A percentile compares a stretch with the other conserved stretches of the same genome.
Conservation (phyloP, 1,139 yeast genomes). For the Scheffersomyces parashehatae region DNA sequence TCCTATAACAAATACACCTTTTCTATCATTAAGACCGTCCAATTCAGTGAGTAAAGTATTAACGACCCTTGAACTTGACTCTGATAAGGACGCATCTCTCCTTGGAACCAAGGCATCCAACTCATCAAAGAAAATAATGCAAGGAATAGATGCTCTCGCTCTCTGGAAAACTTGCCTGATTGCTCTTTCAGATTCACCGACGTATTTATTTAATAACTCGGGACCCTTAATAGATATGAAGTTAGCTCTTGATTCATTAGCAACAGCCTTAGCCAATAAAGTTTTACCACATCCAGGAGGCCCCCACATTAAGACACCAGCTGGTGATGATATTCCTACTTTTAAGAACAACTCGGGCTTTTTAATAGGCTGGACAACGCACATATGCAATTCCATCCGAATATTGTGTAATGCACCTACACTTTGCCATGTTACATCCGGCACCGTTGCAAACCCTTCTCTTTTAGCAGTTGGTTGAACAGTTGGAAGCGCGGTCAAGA, state of each 20-base stretch:
- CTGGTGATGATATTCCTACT: slow-evolving; percentile 95
- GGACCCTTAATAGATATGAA: slow-evolving; percentile 96
- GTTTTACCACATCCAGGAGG: slow-evolving; percentile 99
- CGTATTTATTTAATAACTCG: slow-evolving; percentile 88
- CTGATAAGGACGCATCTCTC: slow-evolving; percentile 84
- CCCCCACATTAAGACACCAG: slow-evolving; percentile 98
- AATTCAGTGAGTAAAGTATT: slow-evolving; percentile 90
- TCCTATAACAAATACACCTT: slow-evolving; percentile 92
- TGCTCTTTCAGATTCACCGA: slow-evolving; percentile 95
- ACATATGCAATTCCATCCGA: slow-evolving; percentile 91
- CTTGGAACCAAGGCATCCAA: slow-evolving; percentile 94
- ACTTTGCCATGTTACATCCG: slow-evolving; percentile 94
- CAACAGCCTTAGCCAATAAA: slow-evolving; percentile 92
- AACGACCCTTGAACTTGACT: slow-evolving; percentile 91
- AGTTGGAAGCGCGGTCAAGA: slow-evolving; percentile 80
- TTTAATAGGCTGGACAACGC: slow-evolving; percentile 94
- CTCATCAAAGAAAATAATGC: slow-evolving; percentile 95
- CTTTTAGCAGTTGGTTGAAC: slow-evolving; percentile 97
- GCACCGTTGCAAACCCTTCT: slow-evolving; percentile 98
- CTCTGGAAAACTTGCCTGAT: slow-evolving; percentile 92
- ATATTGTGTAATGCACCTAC: slow-evolving; percentile 86
- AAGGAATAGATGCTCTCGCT: slow-evolving; percentile 93
- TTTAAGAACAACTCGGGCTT: slow-evolving; percentile 86
- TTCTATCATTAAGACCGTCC: slow-evolving; percentile 90
- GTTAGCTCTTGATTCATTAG: slow-evolving; percentile 94